Evolutionary conservation across 2,329 filamentous ascomycete genomes (phyloP), one percentile per base, ranked within the genome.

Genomic region (Chlorencoelia australis): DNA sequence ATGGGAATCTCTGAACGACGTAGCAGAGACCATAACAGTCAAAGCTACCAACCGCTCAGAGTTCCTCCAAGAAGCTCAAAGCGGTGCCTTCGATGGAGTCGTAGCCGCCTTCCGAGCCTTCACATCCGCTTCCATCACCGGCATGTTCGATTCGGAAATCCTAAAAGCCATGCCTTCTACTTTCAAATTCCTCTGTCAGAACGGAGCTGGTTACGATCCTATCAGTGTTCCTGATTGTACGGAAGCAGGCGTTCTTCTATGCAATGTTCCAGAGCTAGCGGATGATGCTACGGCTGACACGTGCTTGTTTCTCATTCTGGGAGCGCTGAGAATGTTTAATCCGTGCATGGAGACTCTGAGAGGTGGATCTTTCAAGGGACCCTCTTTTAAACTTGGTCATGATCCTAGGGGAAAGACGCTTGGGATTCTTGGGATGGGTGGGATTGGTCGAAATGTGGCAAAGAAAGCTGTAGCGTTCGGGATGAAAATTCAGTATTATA

Each of bases 391-490:
- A 13, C 30, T 32, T 11, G 45, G 45, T 5, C 42, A 82, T 54
- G 82, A 89, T 53, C 82, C 82, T 2, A 66, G 80, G 52, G 81
- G 79, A 21, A 88, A 88, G 58, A 63, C 75, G 1, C 65, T 91
- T 7, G 84, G 84, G 0, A 83, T 91, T 41, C 58, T 89, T 19
- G 84, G 84, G 3, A 88, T 89, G 82, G 84, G 84, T n/a, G 80
- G 83, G 4, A 89, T 89, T 43, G 84, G 84, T 0, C 20, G 37
- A 25, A 82, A 83, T 51, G 60, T 88, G 48, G 81, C 79, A 50
- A 69, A 62, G 52, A 84, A 84, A 59, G 79, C 76, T 4, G 66
- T 73, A 36, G 78, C 68, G 0, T 86, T 89, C 54, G 80, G 78
- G 4, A 84, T 89, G 79, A 68, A 59, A 37, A 66, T 84, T 10